phyloP scores from a whole-genome alignment of 2,329 filamentous ascomycete genomes.

The Trichophyton benhamiae region DNA sequence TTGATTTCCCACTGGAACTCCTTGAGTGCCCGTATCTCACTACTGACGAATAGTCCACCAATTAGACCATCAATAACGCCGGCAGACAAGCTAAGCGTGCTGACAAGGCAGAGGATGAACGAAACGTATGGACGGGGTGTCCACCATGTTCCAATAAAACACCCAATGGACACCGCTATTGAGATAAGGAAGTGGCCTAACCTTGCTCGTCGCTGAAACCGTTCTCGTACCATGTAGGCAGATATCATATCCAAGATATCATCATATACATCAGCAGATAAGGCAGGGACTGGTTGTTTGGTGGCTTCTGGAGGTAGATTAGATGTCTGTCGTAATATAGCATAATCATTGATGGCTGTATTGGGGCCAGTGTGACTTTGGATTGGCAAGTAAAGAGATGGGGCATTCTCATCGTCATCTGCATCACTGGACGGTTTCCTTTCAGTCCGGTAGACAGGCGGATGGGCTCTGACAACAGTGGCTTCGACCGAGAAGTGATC shows the following conservation, averaged over 20 bases:
- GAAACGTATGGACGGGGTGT: slow-evolving; percentile 60
- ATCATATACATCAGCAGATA: slow-evolving; percentile 44
- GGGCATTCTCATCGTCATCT: slow-evolving; percentile 10
- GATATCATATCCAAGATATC: slow-evolving; percentile 60
- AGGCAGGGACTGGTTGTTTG: not conserved
- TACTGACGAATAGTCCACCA: slow-evolving; percentile 72
- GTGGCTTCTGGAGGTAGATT: not conserved
- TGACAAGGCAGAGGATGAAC: slow-evolving; percentile 68
- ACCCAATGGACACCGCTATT: slow-evolving; percentile 56
- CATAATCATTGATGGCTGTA: not conserved
- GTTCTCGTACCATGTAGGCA: slow-evolving; percentile 58
- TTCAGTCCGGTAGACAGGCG: not conserved
- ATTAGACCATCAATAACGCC: slow-evolving; percentile 78
- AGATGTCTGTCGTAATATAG: slow-evolving; percentile 1
- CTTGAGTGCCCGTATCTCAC: slow-evolving; percentile 66
- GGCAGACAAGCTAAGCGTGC: slow-evolving; percentile 61
- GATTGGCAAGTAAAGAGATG: slow-evolving; percentile 12
- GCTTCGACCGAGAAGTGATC: slow-evolving; percentile 90
- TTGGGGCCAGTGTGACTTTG: slow-evolving; percentile 9
- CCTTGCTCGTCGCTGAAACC: slow-evolving; percentile 58
- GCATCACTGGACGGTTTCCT: slow-evolving; percentile 3
- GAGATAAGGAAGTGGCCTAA: slow-evolving; percentile 60
- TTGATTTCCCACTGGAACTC: slow-evolving; percentile 92
- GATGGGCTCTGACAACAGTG: slow-evolving; percentile 45
- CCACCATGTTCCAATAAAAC: slow-evolving; percentile 78